Evolutionary conservation across 169 alveolate genomes (phyloP).

Genomic region (Theileria luwenshuni): DNA sequence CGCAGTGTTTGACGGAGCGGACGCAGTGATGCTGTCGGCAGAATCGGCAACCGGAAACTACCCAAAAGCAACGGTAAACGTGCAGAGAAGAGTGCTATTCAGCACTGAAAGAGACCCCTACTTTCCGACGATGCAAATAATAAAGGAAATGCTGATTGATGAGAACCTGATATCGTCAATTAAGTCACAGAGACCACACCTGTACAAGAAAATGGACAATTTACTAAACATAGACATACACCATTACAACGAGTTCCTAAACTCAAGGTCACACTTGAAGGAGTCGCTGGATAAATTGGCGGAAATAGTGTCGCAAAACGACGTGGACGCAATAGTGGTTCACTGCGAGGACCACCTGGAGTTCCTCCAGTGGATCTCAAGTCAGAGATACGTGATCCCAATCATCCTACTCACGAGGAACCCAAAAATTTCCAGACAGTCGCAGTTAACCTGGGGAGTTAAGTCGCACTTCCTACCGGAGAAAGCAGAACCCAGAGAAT

Average conservation of each 20-base stretch:
- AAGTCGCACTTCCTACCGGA: conserved; percentile 66
- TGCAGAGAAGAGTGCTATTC: conserved; percentile 70
- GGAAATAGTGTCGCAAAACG: conserved; percentile 23
- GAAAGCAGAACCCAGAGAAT: conserved; percentile 30
- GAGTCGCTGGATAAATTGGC: conserved; percentile 17
- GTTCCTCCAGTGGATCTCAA: conserved; percentile 72
- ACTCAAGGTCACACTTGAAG: conserved; percentile 15
- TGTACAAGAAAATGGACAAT: conserved; percentile 14
- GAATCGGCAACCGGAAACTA: conserved; percentile 83
- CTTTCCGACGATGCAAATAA: conserved; percentile 61
- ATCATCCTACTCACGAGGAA: conserved; percentile 69
- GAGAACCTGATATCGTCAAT: conserved; percentile 23
- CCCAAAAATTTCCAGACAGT: conserved; percentile 64
- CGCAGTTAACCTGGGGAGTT: conserved; percentile 78
- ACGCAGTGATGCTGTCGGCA: conserved; percentile 91
- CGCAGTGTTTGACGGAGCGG: conserved; percentile 96
- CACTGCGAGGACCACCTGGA: conserved; percentile 68
- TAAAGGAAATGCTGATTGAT: conserved; percentile 58
- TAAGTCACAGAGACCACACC: conserved; percentile 30
- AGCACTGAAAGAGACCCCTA: conserved; percentile 74
- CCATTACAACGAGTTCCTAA: conserved; percentile 21
- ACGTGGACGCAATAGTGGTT: conserved; percentile 59
- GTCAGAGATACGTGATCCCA: conserved; percentile 69
- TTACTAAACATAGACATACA: conserved; percentile 38
- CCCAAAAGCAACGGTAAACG: conserved; percentile 74